Evolutionary conservation across 2,329 filamentous ascomycete genomes (phyloP).

Genomic region (Tolypocladium endophyticum): DNA sequence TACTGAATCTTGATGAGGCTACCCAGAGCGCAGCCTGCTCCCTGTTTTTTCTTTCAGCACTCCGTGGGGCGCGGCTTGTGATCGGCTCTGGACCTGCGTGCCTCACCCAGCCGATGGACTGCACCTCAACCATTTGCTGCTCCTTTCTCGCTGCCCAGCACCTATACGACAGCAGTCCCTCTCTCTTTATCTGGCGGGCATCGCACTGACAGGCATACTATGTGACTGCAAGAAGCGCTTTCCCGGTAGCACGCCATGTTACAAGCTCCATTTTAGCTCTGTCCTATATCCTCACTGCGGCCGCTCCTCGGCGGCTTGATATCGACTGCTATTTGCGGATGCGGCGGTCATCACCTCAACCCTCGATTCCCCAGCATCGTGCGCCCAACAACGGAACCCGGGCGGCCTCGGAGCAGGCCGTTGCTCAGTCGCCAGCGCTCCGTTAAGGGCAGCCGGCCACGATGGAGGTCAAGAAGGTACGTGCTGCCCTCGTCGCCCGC

Average conservation of each 20-base stretch:
- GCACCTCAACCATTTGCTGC: not conserved
- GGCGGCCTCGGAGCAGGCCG: not conserved
- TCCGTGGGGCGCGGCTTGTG: not conserved
- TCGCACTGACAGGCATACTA: not conserved
- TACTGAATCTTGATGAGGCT: not conserved
- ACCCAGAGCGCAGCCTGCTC: not conserved
- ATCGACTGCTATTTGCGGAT: not conserved
- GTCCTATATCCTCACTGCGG: not conserved
- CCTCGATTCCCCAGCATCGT: not conserved
- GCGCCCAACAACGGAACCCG: not conserved
- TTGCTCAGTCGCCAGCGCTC: not conserved
- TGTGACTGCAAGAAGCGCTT: not conserved
- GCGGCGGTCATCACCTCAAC: not conserved
- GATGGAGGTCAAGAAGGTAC: constrained; percentile 33
- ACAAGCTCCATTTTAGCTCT: not conserved
- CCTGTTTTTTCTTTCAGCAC: not conserved
- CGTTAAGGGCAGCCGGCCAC: constrained; percentile 1
- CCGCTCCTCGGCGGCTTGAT: not conserved
- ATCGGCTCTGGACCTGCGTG: not conserved
- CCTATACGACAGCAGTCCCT: not conserved
- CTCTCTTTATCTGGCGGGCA: not conserved
- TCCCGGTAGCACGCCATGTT: not conserved
- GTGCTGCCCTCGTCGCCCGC: constrained; percentile 2
- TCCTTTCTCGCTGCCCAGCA: not conserved
- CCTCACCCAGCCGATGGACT: not conserved